A percentile compares a stretch with the other conserved stretches of the same genome.
Conservation (phyloP, 2,329 filamentous ascomycete species). For the Ophiocordyceps polyrhachis-furcata region DNA sequence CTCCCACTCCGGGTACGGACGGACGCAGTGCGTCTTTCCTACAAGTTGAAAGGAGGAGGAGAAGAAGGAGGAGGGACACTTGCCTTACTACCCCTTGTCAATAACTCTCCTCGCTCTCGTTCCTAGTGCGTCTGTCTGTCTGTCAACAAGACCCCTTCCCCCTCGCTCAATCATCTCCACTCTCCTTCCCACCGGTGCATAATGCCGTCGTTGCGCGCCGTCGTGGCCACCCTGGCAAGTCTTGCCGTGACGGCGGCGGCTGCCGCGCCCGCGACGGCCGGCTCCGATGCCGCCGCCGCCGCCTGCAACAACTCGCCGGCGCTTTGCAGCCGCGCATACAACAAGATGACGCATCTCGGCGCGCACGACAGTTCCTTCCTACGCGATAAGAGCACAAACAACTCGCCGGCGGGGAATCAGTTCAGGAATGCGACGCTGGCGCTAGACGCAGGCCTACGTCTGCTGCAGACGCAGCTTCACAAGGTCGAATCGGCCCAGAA, state of each 20-base stretch:
- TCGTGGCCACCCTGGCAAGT: slow-evolving; percentile 6
- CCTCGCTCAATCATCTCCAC: not conserved
- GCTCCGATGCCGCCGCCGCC: slow-evolving; percentile 6
- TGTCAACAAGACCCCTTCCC: too few species aligned
- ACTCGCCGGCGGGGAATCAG: slow-evolving; percentile 52
- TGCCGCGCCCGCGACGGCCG: not conserved
- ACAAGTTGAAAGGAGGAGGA: too few species aligned
- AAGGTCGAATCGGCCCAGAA: slow-evolving; percentile 22
- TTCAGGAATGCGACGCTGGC: slow-evolving; percentile 54
- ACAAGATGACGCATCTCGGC: slow-evolving; percentile 59
- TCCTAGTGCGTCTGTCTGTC: too few species aligned
- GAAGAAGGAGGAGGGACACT: too few species aligned
- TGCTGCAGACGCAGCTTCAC: slow-evolving; percentile 58
- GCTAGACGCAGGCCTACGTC: slow-evolving; percentile 49
- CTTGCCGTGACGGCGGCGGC: slow-evolving; percentile 5
- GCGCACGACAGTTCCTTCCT: slow-evolving; percentile 60
- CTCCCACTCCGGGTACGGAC: too few species aligned
- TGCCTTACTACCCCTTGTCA: too few species aligned
- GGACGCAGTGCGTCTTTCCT: not conserved
- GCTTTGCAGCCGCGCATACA: slow-evolving; percentile 54
- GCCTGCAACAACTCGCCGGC: slow-evolving; percentile 69
- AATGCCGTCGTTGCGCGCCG: slow-evolving; percentile 4
- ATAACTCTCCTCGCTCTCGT: too few species aligned
- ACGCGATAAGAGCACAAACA: slow-evolving; percentile 39
- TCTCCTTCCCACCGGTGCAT: not conserved